Base-by-base conservation (phyloP, 805 yeast genomes). In the Metschnikowia peoriensis region DNA sequence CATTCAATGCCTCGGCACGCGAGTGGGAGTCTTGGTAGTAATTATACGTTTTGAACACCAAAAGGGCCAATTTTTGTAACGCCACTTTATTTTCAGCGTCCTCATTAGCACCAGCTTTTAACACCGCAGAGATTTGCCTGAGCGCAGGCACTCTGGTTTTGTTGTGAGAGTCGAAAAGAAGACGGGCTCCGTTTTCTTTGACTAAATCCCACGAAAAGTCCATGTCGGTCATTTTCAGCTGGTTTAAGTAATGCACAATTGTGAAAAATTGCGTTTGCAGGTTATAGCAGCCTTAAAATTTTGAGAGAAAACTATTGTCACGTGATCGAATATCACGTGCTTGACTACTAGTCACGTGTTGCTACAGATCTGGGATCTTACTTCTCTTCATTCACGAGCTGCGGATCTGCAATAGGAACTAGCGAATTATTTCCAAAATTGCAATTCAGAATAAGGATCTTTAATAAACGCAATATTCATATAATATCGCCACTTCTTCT, bases 21-120 rank as follows among this genome's bases (percentile, higher is more conserved):
- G 86, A 81, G 45, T 64, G 66, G 10, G 68, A 56, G 61, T 85
- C 88, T 56, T 73, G 79, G 55, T 82, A 83, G 59, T 73, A 73
- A 44, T 69, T 66, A 65, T 72, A 83, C 3, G 85, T 78, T 44
- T 72, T 72, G 55, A 84, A 68, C 44, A 84, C 64, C 14, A 58
- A 38, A 9, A 63, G 42, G 15, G 71, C 62, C 38, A 68, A 48
- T 11, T 51, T 54, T 47, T 59, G 58, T 39, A 65, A 57, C 15
- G 63, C 66, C 17, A 42, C 39, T 11, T 52, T 46, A 10, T 52
- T 54, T 16, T 52, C 55, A 11, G 50, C 38, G 8, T 10, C 28
- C 16, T 35, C 17, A 3, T 45, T 27, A 14, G 37, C 41, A 17
- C 38, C 41, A 4, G 41, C 41, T 10, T 63, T 58, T 22, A 65